These are phyloP conservation scores for Bacidia gigantensis DNA, from an alignment of 495 filamentous ascomycete genomes.

Conservation along the genomic window DNA sequence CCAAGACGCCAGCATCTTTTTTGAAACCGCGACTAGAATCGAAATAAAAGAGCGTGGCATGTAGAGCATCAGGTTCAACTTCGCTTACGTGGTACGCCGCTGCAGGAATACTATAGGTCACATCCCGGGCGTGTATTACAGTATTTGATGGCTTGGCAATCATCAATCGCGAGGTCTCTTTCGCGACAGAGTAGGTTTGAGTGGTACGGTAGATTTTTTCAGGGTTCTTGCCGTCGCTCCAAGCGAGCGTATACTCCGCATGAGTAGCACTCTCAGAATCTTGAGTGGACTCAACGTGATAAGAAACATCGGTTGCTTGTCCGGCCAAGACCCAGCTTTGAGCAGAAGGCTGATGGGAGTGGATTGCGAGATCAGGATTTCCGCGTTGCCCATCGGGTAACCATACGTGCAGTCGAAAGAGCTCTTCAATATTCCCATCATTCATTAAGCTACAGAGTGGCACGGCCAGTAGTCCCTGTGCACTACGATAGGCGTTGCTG, in stretches of 20 bases:
- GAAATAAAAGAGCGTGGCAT: not conserved
- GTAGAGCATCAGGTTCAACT: not conserved
- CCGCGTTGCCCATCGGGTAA: constrained; percentile 1
- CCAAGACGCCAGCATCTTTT: not conserved
- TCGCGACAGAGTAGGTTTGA: constrained; percentile 3
- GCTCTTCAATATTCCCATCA: too few species aligned
- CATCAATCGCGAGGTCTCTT: too few species aligned
- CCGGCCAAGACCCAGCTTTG: not conserved
- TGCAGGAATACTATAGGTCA: not conserved
- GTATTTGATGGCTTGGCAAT: not conserved
- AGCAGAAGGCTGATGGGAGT: not conserved
- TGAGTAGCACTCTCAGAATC: not conserved
- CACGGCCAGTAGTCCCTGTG: not conserved
- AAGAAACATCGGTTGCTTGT: not conserved
- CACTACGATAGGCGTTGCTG: not conserved
- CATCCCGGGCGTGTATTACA: not conserved
- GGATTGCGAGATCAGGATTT: not conserved
- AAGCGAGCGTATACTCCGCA: not conserved
- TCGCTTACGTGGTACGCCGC: not conserved
- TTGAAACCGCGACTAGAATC: not conserved
- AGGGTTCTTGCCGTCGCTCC: not conserved
- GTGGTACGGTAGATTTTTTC: not conserved
- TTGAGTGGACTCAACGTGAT: not conserved
- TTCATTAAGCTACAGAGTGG: not conserved
- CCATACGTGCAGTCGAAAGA: constrained; percentile 1